Base-by-base conservation (phyloP, 495 filamentous ascomycete genomes). In the Amorphotheca resinae region DNA sequence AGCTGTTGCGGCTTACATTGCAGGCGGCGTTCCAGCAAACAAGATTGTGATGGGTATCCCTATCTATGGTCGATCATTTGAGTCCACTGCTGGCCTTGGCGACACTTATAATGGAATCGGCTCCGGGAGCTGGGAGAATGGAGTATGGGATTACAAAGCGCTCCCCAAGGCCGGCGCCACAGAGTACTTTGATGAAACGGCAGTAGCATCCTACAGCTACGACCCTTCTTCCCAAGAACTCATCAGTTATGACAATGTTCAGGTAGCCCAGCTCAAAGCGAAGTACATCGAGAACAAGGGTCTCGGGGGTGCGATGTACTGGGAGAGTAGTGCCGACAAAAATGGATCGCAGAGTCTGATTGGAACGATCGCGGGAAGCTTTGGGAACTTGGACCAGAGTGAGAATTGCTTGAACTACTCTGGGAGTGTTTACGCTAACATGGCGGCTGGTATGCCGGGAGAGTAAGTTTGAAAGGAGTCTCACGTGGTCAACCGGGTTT, bases 1-100 rank as follows among this genome's bases (percentile, higher is more conserved):
- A 22, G 84, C 84, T 9, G 63, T 86, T 0, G 53, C 63, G 15
- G 72, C 80, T 53, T 94, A 93, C 62, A 59, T 78, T 45, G 59
- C 63, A 0, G 59, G 65, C 9, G 82, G 80, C 0, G 72, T 95
- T 2, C 59, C 70, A 0, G 49, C 77, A 0, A 48, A 57, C 38
- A 93, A 93, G 59, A 77, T 95, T 31, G 70, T 88, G 7, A 59
- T 94, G 25, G 88, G 88, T 21, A 74, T 93, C 64, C 88, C 87
- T 0, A 63, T 95, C 0, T 95, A 93, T 55, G 88, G 88, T 0
- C 77, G 87, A 6, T 70, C 82, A 8, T 95, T 94, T 54, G 63
- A 73, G 46, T 63, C 68, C 16, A 94, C 88, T 0, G 55, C 66
- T 15, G 87, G 88, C 0, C 70, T 80, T 0, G 88, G 88, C 0